Conservation (phyloP, 257 asterid species). For the Petunia axillaris region DNA sequence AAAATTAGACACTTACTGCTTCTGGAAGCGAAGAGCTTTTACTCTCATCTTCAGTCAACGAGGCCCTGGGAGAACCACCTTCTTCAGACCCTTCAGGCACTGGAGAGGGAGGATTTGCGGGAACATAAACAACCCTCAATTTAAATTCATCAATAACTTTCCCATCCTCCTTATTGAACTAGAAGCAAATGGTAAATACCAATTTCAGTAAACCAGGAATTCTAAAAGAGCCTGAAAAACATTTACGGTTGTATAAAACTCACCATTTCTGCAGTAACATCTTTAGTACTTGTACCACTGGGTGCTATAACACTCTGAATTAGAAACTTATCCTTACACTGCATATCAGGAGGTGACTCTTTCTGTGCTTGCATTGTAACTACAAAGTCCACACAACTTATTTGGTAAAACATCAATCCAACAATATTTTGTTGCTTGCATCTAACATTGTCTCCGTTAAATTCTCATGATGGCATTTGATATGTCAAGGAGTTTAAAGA, state of each 20-base stretch:
- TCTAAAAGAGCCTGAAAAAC: background rate
- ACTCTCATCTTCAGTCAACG: conserved; percentile 63
- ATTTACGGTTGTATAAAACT: conserved; percentile 32
- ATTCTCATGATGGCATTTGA: background rate
- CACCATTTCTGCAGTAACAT: conserved; percentile 69
- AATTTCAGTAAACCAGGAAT: background rate
- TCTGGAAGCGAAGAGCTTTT: conserved; percentile 50
- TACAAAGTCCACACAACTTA: conserved; percentile 37
- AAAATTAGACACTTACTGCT: conserved; percentile 49
- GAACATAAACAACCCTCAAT: conserved; percentile 75
- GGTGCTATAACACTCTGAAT: conserved; percentile 81
- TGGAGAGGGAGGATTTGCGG: conserved; percentile 94
- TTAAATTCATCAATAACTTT: conserved; percentile 71
- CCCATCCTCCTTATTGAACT: conserved; percentile 70
- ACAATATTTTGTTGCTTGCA: background rate
- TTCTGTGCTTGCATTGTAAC: conserved; percentile 85
- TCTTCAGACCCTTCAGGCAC: conserved; percentile 96
- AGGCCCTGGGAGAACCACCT: conserved; percentile 68
- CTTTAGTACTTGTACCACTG: conserved; percentile 60
- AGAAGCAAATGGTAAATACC: conserved; percentile 21
- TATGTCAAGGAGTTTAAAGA: background rate
- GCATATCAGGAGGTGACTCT: conserved; percentile 85
- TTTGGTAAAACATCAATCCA: background rate
- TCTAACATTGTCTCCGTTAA: background rate
- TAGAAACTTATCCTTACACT: conserved; percentile 81